phyloP scores from a whole-genome alignment of 2,329 filamentous ascomycete species.

The Colletotrichum sansevieriae region DNA sequence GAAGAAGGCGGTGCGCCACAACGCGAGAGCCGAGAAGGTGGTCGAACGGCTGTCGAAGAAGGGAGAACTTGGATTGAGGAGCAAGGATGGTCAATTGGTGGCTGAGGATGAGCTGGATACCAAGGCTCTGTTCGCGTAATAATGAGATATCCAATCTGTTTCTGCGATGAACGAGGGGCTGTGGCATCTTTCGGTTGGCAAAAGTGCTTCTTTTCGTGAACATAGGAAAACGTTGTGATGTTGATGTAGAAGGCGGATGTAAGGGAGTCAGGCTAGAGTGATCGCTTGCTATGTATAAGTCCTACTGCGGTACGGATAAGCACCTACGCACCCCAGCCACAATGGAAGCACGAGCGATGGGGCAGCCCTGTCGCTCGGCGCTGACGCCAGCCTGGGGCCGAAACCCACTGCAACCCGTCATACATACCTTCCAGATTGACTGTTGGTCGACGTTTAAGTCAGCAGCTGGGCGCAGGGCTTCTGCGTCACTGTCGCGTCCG shows the following conservation, averaged over 20 bases:
- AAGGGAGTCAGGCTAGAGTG: not conserved
- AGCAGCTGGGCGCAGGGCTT: slow-evolving; percentile 30
- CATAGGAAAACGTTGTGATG: not conserved
- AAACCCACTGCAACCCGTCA: slow-evolving; percentile 9
- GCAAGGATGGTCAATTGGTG: slow-evolving; percentile 72
- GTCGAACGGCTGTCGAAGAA: slow-evolving; percentile 81
- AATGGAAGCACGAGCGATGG: slow-evolving; percentile 11
- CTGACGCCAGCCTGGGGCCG: slow-evolving; percentile 25
- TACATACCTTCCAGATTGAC: slow-evolving; percentile 10
- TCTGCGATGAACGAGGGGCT: not conserved
- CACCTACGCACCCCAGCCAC: slow-evolving; percentile 1
- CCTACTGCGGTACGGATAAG: no score
- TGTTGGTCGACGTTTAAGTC: slow-evolving; percentile 28
- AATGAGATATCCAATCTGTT: slow-evolving; percentile 23
- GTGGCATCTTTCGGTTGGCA: not conserved
- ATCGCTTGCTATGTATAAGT: not conserved
- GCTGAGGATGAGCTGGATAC: slow-evolving; percentile 81
- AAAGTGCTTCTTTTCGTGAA: not conserved
- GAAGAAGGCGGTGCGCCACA: slow-evolving; percentile 83
- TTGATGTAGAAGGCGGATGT: not conserved
- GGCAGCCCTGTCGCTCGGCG: slow-evolving; percentile 18
- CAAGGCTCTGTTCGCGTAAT: slow-evolving; percentile 78
- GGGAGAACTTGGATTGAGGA: slow-evolving; percentile 80
- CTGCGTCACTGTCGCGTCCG: slow-evolving; percentile 33
- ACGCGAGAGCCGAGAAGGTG: slow-evolving; percentile 79